Percentiles rank a stretch among this genome's conserved stretches.
phyloP scores from a whole-genome alignment of 345 rosid species.

The Boechera retrofracta region DNA sequence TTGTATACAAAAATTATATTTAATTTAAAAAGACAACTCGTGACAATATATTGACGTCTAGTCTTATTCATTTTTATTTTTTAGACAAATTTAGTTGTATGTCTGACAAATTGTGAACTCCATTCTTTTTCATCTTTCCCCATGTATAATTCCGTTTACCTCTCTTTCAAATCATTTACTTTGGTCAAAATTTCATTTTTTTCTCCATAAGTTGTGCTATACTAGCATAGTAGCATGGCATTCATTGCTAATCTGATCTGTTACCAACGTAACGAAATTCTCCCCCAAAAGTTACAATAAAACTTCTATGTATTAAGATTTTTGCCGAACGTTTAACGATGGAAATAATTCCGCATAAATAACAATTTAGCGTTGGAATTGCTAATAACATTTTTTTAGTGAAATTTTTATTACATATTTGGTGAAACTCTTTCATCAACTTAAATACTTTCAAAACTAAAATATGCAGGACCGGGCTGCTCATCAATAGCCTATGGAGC shows the following conservation, averaged over 20 bases:
- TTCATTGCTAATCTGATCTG: not conserved
- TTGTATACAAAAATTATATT: not conserved
- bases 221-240: not conserved
- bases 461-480: slow-evolving; percentile 76
- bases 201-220: not conserved
- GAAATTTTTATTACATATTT: not conserved
- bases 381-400: not conserved
- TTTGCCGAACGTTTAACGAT: not conserved
- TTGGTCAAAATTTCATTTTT: not conserved
- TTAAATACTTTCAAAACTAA: not conserved
- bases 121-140: not conserved
- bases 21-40: not conserved
- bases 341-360: not conserved
- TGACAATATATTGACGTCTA: slow-evolving; percentile 5
- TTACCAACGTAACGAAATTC: not conserved
- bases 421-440: not conserved
- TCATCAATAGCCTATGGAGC: slow-evolving; percentile 83
- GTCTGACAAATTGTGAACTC: not conserved
- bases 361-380: not conserved
- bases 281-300: not conserved
- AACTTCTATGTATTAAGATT: not conserved
- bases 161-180: slow-evolving; percentile 4
- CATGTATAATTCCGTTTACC: not conserved
- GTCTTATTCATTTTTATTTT: not conserved
- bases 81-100: not conserved